These are phyloP conservation scores for Scheffersomyces lignicola DNA, from an alignment of 1,139 yeast species.

Conservation along the genomic window DNA sequence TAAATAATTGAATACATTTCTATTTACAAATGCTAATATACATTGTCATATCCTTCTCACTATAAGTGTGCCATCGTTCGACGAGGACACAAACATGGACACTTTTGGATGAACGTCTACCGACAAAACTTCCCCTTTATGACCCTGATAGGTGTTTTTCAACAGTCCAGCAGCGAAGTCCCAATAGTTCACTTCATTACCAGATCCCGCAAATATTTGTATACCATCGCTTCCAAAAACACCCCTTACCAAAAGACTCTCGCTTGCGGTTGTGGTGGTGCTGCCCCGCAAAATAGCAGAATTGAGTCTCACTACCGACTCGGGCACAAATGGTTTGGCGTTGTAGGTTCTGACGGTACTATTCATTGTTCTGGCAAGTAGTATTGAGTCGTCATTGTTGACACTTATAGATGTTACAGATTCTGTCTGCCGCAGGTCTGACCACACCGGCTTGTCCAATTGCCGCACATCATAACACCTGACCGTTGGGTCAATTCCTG, in stretches of 20 bases:
- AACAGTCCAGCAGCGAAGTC: slow-evolving; percentile 52
- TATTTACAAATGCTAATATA: slow-evolving; percentile 10
- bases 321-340: slow-evolving; percentile 44
- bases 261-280: slow-evolving; percentile 47
- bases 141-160: slow-evolving; percentile 55
- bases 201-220: slow-evolving; percentile 57
- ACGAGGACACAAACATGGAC: slow-evolving; percentile 42
- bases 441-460: slow-evolving; percentile 44
- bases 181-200: slow-evolving; percentile 64
- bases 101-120: slow-evolving; percentile 47
- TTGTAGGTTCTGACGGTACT: slow-evolving; percentile 59
- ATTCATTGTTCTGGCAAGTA: slow-evolving; percentile 59
- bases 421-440: slow-evolving; percentile 43
- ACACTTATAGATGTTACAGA: slow-evolving; percentile 56
- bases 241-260: slow-evolving; percentile 52
- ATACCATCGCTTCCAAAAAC: slow-evolving; percentile 40
- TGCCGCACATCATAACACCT: slow-evolving; percentile 56
- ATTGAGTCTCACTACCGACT: slow-evolving; percentile 37
- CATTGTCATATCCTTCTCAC: slow-evolving; percentile 41
- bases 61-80: slow-evolving; percentile 52
- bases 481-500: slow-evolving; percentile 70
- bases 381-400: slow-evolving; percentile 47
- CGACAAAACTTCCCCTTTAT: slow-evolving; percentile 61
- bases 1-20: slow-evolving; percentile 5
- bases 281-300: slow-evolving; percentile 60